Conservation (phyloP, 2,329 filamentous ascomycete genomes). For the Hirsutella thompsonii region DNA sequence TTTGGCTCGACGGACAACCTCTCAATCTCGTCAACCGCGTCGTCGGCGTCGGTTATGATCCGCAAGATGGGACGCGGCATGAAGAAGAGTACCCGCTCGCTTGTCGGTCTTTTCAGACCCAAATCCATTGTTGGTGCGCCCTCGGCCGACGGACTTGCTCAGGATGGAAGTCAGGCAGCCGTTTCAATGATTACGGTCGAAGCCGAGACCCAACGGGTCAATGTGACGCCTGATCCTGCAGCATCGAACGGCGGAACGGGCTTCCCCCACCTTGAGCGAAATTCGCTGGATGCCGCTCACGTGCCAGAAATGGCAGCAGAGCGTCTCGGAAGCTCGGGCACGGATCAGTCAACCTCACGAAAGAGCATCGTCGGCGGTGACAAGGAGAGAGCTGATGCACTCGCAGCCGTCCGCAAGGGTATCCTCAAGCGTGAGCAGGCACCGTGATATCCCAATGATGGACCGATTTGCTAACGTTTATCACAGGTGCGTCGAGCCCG, state of each 20-base stretch:
- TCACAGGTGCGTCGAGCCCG: constrained; percentile 51
- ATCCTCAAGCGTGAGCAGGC: constrained; percentile 69
- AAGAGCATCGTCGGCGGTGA: constrained; percentile 90
- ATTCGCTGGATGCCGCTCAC: constrained; percentile 58
- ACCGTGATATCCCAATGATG: background rate
- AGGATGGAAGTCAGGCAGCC: constrained; percentile 62
- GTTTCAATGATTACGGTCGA: constrained; percentile 95
- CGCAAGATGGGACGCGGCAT: constrained; percentile 98
- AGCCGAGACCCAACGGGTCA: constrained; percentile 74
- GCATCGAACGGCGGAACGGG: constrained; percentile 59
- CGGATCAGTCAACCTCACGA: constrained; percentile 50
- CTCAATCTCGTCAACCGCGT: constrained; percentile 80
- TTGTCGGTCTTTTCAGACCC: constrained; percentile 88
- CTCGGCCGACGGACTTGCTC: constrained; percentile 51
- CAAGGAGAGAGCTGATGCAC: constrained; percentile 76
- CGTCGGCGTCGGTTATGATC: constrained; percentile 85
- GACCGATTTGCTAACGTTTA: constrained; percentile 6
- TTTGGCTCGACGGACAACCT: constrained; percentile 94
- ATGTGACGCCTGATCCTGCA: constrained; percentile 58
- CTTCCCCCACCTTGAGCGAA: constrained; percentile 74
- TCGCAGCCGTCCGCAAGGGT: constrained; percentile 87
- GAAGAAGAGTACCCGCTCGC: constrained; percentile 82
- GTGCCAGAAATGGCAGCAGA: constrained; percentile 32
- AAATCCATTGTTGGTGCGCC: constrained; percentile 80
- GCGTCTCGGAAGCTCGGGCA: constrained; percentile 41